Evolutionary conservation across 2,329 filamentous ascomycete species (phyloP).

Genomic region (Colletotrichum karsti): DNA sequence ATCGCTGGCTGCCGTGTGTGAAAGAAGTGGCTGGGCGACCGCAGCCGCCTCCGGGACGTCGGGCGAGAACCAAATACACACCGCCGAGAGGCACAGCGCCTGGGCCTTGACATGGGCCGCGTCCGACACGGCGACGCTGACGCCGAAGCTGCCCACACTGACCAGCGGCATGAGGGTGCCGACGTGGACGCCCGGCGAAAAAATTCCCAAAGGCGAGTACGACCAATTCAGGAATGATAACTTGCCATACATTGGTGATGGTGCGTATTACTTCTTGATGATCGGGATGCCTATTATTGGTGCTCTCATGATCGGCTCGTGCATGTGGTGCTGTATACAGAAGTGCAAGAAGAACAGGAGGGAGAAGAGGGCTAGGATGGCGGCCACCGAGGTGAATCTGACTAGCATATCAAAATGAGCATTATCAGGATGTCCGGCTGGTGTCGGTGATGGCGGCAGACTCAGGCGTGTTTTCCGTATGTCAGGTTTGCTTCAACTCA

Average conservation of each 20-base stretch:
- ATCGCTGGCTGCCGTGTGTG: background rate
- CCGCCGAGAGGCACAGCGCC: background rate
- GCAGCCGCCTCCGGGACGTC: background rate
- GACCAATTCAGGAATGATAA: background rate
- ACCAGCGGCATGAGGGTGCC: slow-evolving; percentile 2
- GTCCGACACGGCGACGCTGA: slow-evolving; percentile 12
- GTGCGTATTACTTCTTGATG: background rate
- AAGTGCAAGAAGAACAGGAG: slow-evolving; percentile 6
- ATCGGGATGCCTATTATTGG: slow-evolving; percentile 17
- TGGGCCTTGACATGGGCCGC: slow-evolving; percentile 11
- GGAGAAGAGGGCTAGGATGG: background rate
- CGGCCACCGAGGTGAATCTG: no score
- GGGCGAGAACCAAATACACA: no score
- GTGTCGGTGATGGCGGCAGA: no score
- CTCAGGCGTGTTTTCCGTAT: no score
- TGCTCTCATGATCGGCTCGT: background rate
- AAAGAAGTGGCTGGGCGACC: background rate
- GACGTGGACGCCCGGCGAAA: slow-evolving; percentile 16
- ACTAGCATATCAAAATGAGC: no score
- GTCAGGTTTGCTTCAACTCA: no score
- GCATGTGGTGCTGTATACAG: slow-evolving; percentile 19
- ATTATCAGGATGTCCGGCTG: no score
- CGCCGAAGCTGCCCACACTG: slow-evolving; percentile 14
- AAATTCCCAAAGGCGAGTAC: slow-evolving; percentile 3
- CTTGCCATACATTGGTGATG: background rate